Evolutionary conservation across 164 flowering plant species (phyloP), one percentile per base, ranked within the genome.

Genomic region (Macadamia integrifolia): DNA sequence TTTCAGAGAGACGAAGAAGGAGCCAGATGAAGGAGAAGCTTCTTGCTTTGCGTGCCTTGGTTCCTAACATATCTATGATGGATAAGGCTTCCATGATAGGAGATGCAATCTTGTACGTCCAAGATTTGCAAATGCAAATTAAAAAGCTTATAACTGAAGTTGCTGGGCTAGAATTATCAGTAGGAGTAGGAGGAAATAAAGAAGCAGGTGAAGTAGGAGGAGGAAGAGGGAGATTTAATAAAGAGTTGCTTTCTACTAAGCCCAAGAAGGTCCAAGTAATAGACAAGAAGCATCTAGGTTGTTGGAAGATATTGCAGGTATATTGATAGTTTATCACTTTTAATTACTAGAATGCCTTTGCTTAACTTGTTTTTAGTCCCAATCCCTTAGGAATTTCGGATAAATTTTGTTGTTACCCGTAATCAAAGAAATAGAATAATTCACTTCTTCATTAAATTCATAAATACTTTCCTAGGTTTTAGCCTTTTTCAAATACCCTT

Each of bases 21-120:
- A 86, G 88, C 0, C 66, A 89, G 62, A 88, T 91, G 96, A 91
- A 89, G 86, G 97, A 93, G 65, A 91, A 83, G 78, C 91, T 91
- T 65, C 88, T 85, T 32, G 86, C 89, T 0, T 78, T 93, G 72
- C 87, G 98, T 8, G 67, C 98, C 35, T 75, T 93, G 73, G 97
- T 91, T 73, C 97, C 97, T 12, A 89, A 87, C 72, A 93, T 91
- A 46, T 86, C 97, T 2, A 91, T 88, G 96, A 93, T 93, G 98
- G 98, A 93, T 64, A 93, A 88, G 76, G 97, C 98, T 7, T 93
- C 98, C 8, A 93, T 90, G 17, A 78, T 92, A 62, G 98, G 92
- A 60, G 98, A 92, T 68, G 98, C 98, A 5, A 84, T 81, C 2
- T 57, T 72, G 5, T 88, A 92, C 60, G 78, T 90, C 35, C 87